Base-by-base conservation (phyloP, 1,284 basidiomycete genomes). In the Inonotus hispidus region DNA sequence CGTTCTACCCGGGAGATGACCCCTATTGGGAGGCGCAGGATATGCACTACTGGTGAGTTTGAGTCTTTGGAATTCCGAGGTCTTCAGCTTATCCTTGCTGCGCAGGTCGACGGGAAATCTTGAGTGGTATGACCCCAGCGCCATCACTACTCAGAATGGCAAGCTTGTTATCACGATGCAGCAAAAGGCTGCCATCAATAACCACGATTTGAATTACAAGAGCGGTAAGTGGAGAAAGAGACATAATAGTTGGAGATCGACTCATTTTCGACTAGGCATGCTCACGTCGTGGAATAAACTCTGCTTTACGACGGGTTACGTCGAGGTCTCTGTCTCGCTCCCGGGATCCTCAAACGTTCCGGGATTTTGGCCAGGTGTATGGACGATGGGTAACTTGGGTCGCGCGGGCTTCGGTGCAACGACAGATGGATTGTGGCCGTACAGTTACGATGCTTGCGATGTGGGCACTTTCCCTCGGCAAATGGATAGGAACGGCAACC, bases 221-320 rank as follows among this genome's bases (percentile, higher is more conserved):
- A 92, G 90, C 64, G 92, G 87, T 78, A 71, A 67, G 82, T 77
- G 11, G 32, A 7, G 32, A 19, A 7, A 6, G 1, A 19, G 0
- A 10, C 11, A 1, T n/a, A 16, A 29, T 53, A 16, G 7, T 47
- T 67, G 47, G 68, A 46, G 10, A n/a, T n/a, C 7, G 53, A 27
- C 27, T 10, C 39, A 41, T 63, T 56, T 1, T 58, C 46, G 29
- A 23, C 50, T 65, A 84, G 87, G 85, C 35, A 91, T 92, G 90
- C 63, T 92, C 29, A 81, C 82, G 62, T 78, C 83, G 4, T 96
- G 94, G 94, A 96, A 95, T 74, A 92, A 94, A 72, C 75, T 98
- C 64, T 97, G 95, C 75, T 98, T 96, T 73, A 96, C 89, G 2
- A 93, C 92, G 0, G 95, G 94, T 1, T 94, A 94, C 70, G 79